Evolutionary conservation across 176 grass and related monocot genomes (phyloP).

Genomic region (Cenchrus fungigraminus): DNA sequence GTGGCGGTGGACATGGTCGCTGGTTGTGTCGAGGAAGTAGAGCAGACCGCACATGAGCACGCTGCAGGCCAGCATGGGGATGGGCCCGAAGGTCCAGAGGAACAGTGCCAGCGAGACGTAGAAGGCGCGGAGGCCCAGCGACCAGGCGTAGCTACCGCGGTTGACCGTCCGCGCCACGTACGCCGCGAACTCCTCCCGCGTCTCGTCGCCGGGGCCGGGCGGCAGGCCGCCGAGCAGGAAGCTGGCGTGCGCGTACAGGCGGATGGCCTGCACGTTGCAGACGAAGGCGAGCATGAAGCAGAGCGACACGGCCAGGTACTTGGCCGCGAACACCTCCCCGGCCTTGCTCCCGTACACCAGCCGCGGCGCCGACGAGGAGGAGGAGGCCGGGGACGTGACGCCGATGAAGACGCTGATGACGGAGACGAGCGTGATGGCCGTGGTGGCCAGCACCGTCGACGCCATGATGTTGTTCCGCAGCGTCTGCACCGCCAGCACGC

Average conservation of each 20-base stretch:
- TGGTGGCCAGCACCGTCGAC: constrained; percentile 80
- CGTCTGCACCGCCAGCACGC: constrained; percentile 78
- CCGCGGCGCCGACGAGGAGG: not conserved
- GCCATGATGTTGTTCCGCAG: constrained; percentile 96
- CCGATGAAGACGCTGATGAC: constrained; percentile 77
- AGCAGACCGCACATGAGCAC: constrained; percentile 60
- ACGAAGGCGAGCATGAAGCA: constrained; percentile 89
- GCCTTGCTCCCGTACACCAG: constrained; percentile 77
- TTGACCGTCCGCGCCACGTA: constrained; percentile 70
- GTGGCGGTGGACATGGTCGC: constrained; percentile 27
- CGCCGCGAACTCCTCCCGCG: constrained; percentile 30
- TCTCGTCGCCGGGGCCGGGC: constrained; percentile 26
- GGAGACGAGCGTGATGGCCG: constrained; percentile 78
- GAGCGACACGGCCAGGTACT: constrained; percentile 79
- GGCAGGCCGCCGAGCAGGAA: constrained; percentile 67
- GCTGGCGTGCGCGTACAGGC: constrained; percentile 76
- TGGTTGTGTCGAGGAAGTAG: constrained; percentile 74
- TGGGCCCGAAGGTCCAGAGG: constrained; percentile 88
- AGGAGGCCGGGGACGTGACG: constrained; percentile 18
- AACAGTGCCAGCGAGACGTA: constrained; percentile 77
- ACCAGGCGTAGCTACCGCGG: constrained; percentile 82
- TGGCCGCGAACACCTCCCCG: constrained; percentile 47
- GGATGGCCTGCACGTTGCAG: constrained; percentile 88
- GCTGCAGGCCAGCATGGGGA: constrained; percentile 69
- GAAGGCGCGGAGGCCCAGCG: constrained; percentile 83